These are phyloP conservation scores for Leptographium lundbergii DNA, from an alignment of 2,329 filamentous ascomycete species.

Conservation along the genomic window DNA sequence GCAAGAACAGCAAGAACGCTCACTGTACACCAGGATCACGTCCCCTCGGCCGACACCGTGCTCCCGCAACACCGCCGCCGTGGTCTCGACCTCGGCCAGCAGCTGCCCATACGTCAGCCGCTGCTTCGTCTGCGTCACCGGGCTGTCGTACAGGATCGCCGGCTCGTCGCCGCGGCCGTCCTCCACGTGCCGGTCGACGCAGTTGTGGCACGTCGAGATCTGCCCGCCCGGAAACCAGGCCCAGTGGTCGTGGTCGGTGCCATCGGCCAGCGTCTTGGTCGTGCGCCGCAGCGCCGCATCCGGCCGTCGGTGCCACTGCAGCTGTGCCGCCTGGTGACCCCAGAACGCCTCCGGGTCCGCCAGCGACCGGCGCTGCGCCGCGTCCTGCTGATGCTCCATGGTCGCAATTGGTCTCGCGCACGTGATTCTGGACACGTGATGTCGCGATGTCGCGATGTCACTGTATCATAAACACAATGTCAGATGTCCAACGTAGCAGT, in stretches of 20 bases:
- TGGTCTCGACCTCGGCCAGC: slow-evolving; percentile 64
- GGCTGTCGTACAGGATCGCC: slow-evolving; percentile 80
- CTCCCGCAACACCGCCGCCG: slow-evolving; percentile 71
- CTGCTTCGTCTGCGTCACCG: slow-evolving; percentile 62
- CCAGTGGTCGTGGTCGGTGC: slow-evolving; percentile 63
- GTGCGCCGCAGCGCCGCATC: slow-evolving; percentile 44
- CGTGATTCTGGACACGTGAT: no score
- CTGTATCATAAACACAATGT: background rate
- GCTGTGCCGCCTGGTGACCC: slow-evolving; percentile 56
- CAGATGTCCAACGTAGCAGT: no score
- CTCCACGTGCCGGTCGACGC: slow-evolving; percentile 76
- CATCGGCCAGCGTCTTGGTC: slow-evolving; percentile 47
- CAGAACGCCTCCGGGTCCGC: slow-evolving; percentile 62
- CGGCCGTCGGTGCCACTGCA: slow-evolving; percentile 74
- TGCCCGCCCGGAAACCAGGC: slow-evolving; percentile 82
- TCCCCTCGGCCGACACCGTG: slow-evolving; percentile 74
- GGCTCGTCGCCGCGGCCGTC: slow-evolving; percentile 59
- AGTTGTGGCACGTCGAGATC: slow-evolving; percentile 87
- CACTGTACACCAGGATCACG: slow-evolving; percentile 82
- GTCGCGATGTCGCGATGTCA: background rate
- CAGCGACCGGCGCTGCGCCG: slow-evolving; percentile 45
- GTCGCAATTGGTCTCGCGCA: background rate
- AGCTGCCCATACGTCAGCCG: slow-evolving; percentile 64
- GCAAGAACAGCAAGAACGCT: slow-evolving; percentile 18
- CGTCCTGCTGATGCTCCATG: slow-evolving; percentile 34